Conservation (phyloP, 495 filamentous ascomycete genomes). For the Lasiosphaeria miniovina region DNA sequence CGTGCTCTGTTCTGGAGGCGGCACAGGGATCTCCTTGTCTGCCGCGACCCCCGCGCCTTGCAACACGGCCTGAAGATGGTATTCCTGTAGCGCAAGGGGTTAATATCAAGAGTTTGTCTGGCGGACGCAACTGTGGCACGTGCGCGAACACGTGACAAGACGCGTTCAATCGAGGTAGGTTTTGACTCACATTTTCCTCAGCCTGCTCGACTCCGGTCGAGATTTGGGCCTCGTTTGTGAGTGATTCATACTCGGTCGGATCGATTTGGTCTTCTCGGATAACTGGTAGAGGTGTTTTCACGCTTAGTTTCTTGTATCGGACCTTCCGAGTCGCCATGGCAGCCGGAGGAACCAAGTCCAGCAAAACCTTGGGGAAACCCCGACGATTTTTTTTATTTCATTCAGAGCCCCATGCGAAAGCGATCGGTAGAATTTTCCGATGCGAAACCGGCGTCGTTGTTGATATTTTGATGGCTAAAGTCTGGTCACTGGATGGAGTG, state of each 20-base stretch:
- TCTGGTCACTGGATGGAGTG: conserved; percentile 58
- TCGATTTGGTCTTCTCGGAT: conserved; percentile 90
- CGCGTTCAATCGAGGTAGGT: conserved; percentile 41
- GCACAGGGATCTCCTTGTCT: conserved; percentile 80
- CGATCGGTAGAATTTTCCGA: conserved; percentile 54
- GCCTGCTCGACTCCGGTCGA: conserved; percentile 95
- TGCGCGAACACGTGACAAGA: conserved; percentile 47
- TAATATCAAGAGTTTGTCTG: conserved; percentile 30
- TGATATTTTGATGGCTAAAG: conserved; percentile 59
- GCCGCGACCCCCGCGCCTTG: conserved; percentile 68
- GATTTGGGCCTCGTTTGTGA: conserved; percentile 62
- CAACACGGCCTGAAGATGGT: conserved; percentile 94
- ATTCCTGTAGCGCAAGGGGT: conserved; percentile 64
- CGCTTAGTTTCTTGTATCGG: conserved; percentile 87
- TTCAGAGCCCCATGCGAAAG: conserved; percentile 55
- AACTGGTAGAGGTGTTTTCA: conserved; percentile 80
- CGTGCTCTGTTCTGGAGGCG: conserved; percentile 69
- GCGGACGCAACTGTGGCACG: conserved; percentile 44
- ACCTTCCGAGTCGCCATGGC: conserved; percentile 68
- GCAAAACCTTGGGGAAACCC: conserved; percentile 48
- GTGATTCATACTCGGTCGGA: conserved; percentile 57
- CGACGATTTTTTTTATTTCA: conserved; percentile 40
- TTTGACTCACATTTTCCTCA: conserved; percentile 87
- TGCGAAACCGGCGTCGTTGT: conserved; percentile 47
- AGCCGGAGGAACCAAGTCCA: conserved; percentile 42